Base-by-base conservation (phyloP, 768 basidiomycete genomes). In the Neoboletus subvelutipes region DNA sequence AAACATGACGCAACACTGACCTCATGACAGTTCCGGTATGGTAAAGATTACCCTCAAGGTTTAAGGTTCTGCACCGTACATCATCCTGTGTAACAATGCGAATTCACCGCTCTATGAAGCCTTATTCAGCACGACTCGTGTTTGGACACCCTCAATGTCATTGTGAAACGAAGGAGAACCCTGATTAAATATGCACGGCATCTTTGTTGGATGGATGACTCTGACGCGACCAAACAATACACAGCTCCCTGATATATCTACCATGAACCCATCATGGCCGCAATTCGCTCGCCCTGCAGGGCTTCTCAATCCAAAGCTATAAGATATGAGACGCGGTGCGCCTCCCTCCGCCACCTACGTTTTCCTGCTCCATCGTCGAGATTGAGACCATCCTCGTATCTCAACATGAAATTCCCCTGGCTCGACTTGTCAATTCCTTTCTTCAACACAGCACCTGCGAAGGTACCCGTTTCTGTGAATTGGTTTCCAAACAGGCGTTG, bases 401-500 rank as follows among this genome's bases (percentile, higher is more conserved):
- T 43, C 18, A 34, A 6, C 59, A 61, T 61, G 60, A 62, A 43
- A 26, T 43, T 61, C 3, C 11, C 46, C 7, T 67, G 64, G 67
- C 40, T 64, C 2, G 62, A 68, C 3, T 2, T 67, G 1, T 58
- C 59, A 0, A 41, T 64, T 12, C 66, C 67, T 5, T 64, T 64
- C 43, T 51, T 66, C 43, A 52, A n/a, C 29, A 10, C 37, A 2
- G 8, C 43, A 5, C 62, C 64, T 18, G 46, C 57, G 2, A 43
- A 37, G 45, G 54, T 58, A 3, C 67, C 67, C 18, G 56, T 69
- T 1, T 69, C 67, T 1, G 68, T 68, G 3, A 69, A 69, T 47
- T 69, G 68, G 67, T 69, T 69, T 22, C 68, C 67, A 0, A 62
- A 63, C 22, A 52, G 67, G 18, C 54, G 61, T 1, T 69, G 67